phyloP scores from a whole-genome alignment of 1,284 basidiomycete species.

The Entoloma clypeatum region DNA sequence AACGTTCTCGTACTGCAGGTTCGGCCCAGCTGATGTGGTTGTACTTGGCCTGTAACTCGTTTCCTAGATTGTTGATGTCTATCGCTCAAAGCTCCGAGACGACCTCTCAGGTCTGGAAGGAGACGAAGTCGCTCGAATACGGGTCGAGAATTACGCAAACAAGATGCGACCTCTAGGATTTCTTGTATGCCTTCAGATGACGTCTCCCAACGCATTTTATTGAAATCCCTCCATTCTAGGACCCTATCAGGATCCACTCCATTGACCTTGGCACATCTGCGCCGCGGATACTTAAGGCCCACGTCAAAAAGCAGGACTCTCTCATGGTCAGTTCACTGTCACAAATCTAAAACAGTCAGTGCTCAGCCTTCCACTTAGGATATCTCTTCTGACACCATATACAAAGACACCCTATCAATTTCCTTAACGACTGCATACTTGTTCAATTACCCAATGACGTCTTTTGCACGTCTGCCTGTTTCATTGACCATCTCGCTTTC shows the following conservation, averaged over 20 bases:
- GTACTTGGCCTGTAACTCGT: conserved; percentile 4
- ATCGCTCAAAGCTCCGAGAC: conserved; percentile 66
- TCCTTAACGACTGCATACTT: conserved; percentile 79
- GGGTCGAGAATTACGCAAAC: conserved; percentile 71
- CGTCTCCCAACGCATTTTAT: conserved; percentile 9
- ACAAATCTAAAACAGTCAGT: not conserved
- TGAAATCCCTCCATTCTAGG: conserved; percentile 39
- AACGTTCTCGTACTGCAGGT: conserved; percentile 69
- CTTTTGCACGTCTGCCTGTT: conserved; percentile 77
- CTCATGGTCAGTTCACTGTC: conserved; percentile 19
- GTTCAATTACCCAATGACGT: conserved; percentile 77
- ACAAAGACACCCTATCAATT: conserved; percentile 67
- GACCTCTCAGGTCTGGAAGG: conserved; percentile 60
- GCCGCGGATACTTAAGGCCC: conserved; percentile 60
- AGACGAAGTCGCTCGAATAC: conserved; percentile 65
- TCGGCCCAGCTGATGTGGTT: conserved; percentile 15
- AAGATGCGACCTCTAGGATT: conserved; percentile 62
- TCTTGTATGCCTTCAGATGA: conserved; percentile 44
- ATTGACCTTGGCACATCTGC: conserved; percentile 70
- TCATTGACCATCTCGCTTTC: conserved; percentile 75
- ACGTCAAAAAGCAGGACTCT: conserved; percentile 32
- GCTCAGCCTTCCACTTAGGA: conserved; percentile 33
- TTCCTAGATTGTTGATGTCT: conserved; percentile 60
- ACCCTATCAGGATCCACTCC: conserved; percentile 71
- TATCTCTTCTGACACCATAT: conserved; percentile 62